Evolutionary conservation across 2,329 filamentous ascomycete genomes (phyloP).

Genomic region (Pestalotiopsis fici): DNA sequence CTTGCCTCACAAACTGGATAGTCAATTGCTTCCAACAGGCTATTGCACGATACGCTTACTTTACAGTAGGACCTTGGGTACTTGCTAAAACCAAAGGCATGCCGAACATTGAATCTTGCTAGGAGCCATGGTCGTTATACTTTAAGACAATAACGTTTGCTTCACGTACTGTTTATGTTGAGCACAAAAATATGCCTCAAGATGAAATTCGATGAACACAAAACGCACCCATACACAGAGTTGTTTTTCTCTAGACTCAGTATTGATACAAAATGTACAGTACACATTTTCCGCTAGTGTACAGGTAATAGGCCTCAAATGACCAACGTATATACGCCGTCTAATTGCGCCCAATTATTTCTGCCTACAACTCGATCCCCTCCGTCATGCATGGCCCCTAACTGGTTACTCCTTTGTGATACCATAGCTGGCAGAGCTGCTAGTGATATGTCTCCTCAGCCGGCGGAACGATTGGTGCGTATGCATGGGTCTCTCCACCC

Average conservation of each 20-base stretch:
- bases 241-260: background rate
- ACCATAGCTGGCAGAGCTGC: background rate
- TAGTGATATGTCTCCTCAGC: background rate
- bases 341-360: background rate
- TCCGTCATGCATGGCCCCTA: background rate
- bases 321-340: background rate
- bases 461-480: background rate
- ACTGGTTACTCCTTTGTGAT: background rate
- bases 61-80: too few relatives aligned
- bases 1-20: too few relatives aligned
- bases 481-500: background rate
- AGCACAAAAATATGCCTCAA: background rate
- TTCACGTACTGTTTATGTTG: background rate
- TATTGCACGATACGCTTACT: too few relatives aligned
- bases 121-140: too few relatives aligned
- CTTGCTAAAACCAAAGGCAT: too few relatives aligned
- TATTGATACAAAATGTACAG: background rate
- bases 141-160: too few relatives aligned
- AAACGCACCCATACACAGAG: background rate
- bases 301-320: background rate
- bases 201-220: background rate
- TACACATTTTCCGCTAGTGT: background rate
- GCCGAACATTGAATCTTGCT: too few relatives aligned
- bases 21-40: too few relatives aligned
- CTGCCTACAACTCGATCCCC: background rate